Conservation (phyloP, 257 asterid species). For the Penstemon newberryi region DNA sequence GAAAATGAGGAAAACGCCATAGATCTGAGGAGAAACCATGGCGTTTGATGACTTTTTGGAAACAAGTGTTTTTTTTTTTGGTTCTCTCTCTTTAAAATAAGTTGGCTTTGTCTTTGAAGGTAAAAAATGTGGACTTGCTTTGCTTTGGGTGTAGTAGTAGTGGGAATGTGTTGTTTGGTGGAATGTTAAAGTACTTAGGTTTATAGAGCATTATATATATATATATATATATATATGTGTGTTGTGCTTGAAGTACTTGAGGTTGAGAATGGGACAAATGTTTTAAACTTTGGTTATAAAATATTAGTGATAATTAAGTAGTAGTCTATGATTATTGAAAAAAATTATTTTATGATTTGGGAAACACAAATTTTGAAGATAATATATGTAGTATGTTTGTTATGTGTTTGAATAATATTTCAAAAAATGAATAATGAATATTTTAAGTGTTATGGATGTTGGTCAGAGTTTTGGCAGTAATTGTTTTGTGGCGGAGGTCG, state of each 20-base stretch:
- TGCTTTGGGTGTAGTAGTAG: constrained; percentile 30
- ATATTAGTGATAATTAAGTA: too few relatives aligned
- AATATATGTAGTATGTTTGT: too few relatives aligned
- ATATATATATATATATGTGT: not conserved
- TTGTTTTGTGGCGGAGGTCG: too few relatives aligned
- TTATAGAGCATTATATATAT: not conserved
- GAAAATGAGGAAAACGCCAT: constrained; percentile 52
- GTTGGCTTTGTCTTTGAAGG: constrained; percentile 14
- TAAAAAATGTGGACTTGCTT: constrained; percentile 39
- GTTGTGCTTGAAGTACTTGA: not conserved
- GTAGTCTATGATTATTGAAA: too few relatives aligned
- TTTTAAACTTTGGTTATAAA: too few relatives aligned
- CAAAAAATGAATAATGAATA: too few relatives aligned
- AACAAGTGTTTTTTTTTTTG: not conserved
- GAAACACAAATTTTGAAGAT: too few relatives aligned
- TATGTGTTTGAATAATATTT: too few relatives aligned
- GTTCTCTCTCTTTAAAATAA: constrained; percentile 14
- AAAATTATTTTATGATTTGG: too few relatives aligned
- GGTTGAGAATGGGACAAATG: not conserved
- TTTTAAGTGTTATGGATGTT: too few relatives aligned
- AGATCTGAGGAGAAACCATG: constrained; percentile 87
- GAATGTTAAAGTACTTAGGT: constrained; percentile 43
- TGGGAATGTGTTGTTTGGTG: constrained; percentile 56
- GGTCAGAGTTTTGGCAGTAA: too few relatives aligned
- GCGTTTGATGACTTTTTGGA: constrained; percentile 36